Conservation (phyloP, 2,329 filamentous ascomycete species). For the Nemania sp. region DNA sequence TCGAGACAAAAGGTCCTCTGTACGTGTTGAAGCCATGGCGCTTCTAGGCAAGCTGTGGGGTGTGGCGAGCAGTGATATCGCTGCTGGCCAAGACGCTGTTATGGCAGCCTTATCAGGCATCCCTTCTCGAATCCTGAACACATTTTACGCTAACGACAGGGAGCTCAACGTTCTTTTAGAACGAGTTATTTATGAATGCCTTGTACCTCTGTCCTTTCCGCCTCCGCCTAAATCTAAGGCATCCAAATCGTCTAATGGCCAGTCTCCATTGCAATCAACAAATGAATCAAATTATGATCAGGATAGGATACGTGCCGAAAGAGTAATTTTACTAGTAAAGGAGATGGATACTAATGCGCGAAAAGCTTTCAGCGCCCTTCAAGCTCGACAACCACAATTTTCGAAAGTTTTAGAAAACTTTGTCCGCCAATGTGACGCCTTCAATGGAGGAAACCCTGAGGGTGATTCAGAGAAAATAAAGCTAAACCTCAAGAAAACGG, state of each 20-base stretch:
- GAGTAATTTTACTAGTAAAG: constrained; percentile 84
- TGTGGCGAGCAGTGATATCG: constrained; percentile 89
- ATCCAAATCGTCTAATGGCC: constrained; percentile 71
- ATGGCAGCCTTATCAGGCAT: constrained; percentile 81
- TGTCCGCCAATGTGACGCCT: constrained; percentile 85
- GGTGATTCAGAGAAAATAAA: constrained; percentile 77
- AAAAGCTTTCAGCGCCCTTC: constrained; percentile 88
- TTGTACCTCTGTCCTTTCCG: constrained; percentile 91
- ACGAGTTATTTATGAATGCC: constrained; percentile 84
- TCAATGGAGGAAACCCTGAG: constrained; percentile 87
- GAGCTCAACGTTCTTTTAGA: constrained; percentile 89
- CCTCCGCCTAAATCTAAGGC: constrained; percentile 71
- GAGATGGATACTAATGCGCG: constrained; percentile 82
- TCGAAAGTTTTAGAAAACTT: constrained; percentile 81
- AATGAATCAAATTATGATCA: constrained; percentile 67
- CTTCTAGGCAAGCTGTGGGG: constrained; percentile 90
- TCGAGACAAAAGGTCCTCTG: constrained; percentile 83
- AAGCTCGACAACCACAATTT: constrained; percentile 80
- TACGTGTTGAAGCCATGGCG: constrained; percentile 88
- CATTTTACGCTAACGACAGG: constrained; percentile 88
- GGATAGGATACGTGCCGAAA: constrained; percentile 83
- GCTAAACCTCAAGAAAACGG: constrained; percentile 75
- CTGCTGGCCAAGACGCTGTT: constrained; percentile 82
- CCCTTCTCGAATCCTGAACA: constrained; percentile 86
- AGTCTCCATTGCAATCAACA: constrained; percentile 63